Conservation (phyloP, 83 land plant genomes). For the Isoetes engelmannii region DNA sequence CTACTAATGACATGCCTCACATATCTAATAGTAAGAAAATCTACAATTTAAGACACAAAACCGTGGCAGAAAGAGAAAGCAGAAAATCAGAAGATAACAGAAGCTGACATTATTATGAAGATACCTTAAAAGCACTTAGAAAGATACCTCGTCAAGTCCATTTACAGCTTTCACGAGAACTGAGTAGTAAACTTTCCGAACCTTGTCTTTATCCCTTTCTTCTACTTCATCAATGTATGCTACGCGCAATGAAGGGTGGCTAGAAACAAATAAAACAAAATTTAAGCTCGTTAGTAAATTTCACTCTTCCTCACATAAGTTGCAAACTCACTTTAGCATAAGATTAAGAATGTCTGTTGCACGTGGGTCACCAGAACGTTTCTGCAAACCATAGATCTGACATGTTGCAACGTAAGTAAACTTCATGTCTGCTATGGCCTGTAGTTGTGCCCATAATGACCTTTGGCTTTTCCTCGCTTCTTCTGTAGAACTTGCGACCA, state of each 20-base stretch:
- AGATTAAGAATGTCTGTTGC: conserved; percentile 45
- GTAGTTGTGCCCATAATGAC: conserved; percentile 38
- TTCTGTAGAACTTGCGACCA: conserved; percentile 25
- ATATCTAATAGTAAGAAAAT: no score
- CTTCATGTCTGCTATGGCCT: conserved; percentile 39
- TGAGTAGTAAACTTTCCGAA: conserved; percentile 26
- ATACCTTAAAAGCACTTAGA: neutral
- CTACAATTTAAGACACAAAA: no score
- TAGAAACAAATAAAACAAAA: neutral
- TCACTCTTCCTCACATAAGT: neutral
- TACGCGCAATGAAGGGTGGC: conserved; percentile 30
- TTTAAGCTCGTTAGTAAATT: neutral
- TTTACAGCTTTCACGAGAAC: conserved; percentile 30
- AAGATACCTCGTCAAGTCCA: conserved; percentile 25
- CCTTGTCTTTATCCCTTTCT: conserved; percentile 28
- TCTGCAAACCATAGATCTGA: conserved; percentile 48
- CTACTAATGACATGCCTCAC: no score
- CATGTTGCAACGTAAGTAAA: conserved; percentile 43
- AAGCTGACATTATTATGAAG: neutral
- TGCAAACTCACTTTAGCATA: conserved; percentile 34
- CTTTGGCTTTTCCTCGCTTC: conserved; percentile 26
- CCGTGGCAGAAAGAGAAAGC: neutral
- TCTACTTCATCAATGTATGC: conserved; percentile 39
- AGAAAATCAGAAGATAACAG: neutral
- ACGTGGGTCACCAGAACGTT: conserved; percentile 40